phyloP scores from a whole-genome alignment of 768 basidiomycete genomes.

The Termitomyces sp. region DNA sequence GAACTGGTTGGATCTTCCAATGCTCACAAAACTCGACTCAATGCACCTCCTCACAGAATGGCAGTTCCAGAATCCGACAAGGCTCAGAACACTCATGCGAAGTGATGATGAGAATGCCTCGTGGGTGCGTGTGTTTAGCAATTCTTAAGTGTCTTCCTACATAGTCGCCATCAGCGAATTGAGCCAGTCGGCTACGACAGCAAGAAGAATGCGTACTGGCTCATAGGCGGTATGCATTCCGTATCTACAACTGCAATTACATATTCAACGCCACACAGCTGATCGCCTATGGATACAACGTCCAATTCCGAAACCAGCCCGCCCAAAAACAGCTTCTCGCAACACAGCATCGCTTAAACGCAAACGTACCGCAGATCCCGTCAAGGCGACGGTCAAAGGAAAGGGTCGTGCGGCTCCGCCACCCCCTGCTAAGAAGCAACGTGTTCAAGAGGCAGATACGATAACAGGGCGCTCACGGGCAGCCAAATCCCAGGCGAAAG shows the following conservation, averaged over 20 bases:
- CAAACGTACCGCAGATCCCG: slow-evolving; percentile 24
- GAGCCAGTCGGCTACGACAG: slow-evolving; percentile 85
- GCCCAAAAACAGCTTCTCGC: slow-evolving; percentile 38
- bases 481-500: slow-evolving; percentile 70
- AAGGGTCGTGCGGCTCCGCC: slow-evolving; percentile 9
- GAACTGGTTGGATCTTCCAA: slow-evolving; percentile 70
- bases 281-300: slow-evolving; percentile 88
- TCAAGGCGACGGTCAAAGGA: slow-evolving; percentile 11
- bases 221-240: slow-evolving; percentile 66
- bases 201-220: slow-evolving; percentile 78
- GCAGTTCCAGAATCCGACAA: slow-evolving; percentile 79
- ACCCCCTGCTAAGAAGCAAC: slow-evolving; percentile 19
- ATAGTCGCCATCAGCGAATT: slow-evolving; percentile 50
- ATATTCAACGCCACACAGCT: slow-evolving; percentile 33
- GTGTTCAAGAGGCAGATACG: slow-evolving; percentile 12
- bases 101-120: slow-evolving; percentile 71
- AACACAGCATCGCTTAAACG: slow-evolving; percentile 30
- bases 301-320: slow-evolving; percentile 27
- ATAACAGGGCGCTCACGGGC: slow-evolving; percentile 47
- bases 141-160: slow-evolving; percentile 3
- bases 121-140: slow-evolving; percentile 54
- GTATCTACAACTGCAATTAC: background rate
- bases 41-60: slow-evolving; percentile 75
- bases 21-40: slow-evolving; percentile 71
- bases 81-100: slow-evolving; percentile 70